A percentile compares a stretch with the other conserved stretches of the same genome.
Evolutionary conservation across 305 asterid genomes (phyloP).

Genomic region (Withania somnifera): DNA sequence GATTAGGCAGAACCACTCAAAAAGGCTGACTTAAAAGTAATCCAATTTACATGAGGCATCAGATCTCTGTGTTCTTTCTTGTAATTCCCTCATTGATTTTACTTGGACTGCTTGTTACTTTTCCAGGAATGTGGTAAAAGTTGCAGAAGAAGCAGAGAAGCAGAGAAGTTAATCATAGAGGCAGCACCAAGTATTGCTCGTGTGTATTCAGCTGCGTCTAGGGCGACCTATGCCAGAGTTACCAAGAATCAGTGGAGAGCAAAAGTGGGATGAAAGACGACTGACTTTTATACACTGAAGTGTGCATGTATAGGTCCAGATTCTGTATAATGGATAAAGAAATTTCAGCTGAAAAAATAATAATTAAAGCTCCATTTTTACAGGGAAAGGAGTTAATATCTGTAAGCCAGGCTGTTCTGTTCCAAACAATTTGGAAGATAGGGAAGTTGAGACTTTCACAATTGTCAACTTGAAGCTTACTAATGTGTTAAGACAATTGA

Average conservation of each 20-base stretch:
- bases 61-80: not conserved
- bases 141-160: conserved; percentile 73
- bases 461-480: not conserved
- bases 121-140: conserved; percentile 52
- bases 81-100: not conserved
- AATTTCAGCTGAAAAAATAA: not conserved
- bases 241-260: conserved; percentile 8
- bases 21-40: not conserved
- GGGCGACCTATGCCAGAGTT: conserved; percentile 41
- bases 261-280: not conserved
- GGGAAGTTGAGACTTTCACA: not conserved
- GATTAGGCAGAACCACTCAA: conserved; percentile 35
- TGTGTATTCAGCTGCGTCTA: conserved; percentile 60
- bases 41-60: not conserved
- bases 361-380: not conserved
- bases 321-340: not conserved
- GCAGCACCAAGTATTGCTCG: conserved; percentile 34
- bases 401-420: not conserved
- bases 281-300: not conserved
- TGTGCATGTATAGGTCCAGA: not conserved
- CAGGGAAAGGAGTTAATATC: not conserved
- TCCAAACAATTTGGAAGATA: not conserved
- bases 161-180: conserved; percentile 46
- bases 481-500: not conserved
- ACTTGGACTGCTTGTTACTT: not conserved